Evolutionary conservation across 225 moss, liverwort and hornwort species (phyloP).

Genomic region (Neckera pumila): DNA sequence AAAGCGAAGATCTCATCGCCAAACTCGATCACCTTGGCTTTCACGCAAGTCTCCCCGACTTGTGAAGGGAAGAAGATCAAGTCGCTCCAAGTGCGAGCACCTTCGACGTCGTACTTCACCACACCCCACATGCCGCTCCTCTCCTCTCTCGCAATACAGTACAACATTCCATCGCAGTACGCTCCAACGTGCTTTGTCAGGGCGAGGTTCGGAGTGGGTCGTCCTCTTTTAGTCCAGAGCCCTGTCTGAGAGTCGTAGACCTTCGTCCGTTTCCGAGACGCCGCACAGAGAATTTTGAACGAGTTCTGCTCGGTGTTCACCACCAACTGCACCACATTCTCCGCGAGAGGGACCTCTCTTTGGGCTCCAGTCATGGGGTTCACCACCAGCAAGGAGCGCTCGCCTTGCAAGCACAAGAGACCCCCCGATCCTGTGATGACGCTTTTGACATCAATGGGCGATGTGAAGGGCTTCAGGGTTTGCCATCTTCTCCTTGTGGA

Average conservation of each 20-base stretch:
- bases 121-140: slow-evolving; percentile 37
- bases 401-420: slow-evolving; percentile 31
- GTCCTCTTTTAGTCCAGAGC: slow-evolving; percentile 23
- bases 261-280: slow-evolving; percentile 32
- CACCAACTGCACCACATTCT: slow-evolving; percentile 30
- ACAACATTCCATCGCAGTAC: slow-evolving; percentile 18
- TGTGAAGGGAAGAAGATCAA: slow-evolving; percentile 1
- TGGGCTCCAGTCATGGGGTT: slow-evolving; percentile 38
- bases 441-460: neutral
- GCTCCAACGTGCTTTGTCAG: slow-evolving; percentile 15
- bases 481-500: slow-evolving; percentile 22
- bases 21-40: slow-evolving; percentile 24
- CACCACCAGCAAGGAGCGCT: slow-evolving; percentile 17
- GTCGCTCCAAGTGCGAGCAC: slow-evolving; percentile 15
- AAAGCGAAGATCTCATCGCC: slow-evolving; percentile 11
- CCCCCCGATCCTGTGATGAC: slow-evolving; percentile 28
- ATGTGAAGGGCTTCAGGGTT: slow-evolving; percentile 24
- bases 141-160: slow-evolving; percentile 42
- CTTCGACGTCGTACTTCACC: slow-evolving; percentile 9
- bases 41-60: slow-evolving; percentile 13
- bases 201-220: slow-evolving; percentile 31
- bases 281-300: slow-evolving; percentile 23
- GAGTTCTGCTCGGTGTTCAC: slow-evolving; percentile 4
- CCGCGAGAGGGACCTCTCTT: slow-evolving; percentile 20
- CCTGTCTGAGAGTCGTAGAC: slow-evolving; percentile 28